Evolutionary conservation across 2,329 filamentous ascomycete species (phyloP), one percentile per base, ranked within the genome.

Genomic region (Penicillium expansum): DNA sequence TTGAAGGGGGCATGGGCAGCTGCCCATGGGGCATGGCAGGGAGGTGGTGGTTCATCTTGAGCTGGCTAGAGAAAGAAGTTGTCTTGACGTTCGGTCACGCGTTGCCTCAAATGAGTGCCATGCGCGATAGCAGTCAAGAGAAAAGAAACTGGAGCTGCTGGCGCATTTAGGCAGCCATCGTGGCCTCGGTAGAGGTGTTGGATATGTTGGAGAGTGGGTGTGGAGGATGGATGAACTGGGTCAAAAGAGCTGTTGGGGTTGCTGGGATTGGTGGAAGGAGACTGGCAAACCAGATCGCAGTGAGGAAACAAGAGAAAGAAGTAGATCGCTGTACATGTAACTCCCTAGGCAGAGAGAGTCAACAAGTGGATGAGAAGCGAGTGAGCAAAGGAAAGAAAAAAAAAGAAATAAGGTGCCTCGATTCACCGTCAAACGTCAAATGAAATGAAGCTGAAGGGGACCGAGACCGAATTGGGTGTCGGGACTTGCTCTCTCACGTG

Each of bases 1-100:
- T 76, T 24, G 77, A 74, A 62, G 76, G 75, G 54, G 79, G 78
- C 69, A 80, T 80, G 42, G 80, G 79, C 53, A 79, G 77, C 70
- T 79, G 77, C 75, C 77, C 77, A 71, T 78, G 76, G 61, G 70
- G 74, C 71, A 75, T 77, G 62, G 70, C 71, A 65, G 71, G 74
- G 63, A 76, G 66, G 68, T 77, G 74, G 64, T 76, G 75, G 67
- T 77, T 77, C 73, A 77, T 77, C 70, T 71, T 76, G 71, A 71
- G 67, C 67, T 69, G 62, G 64, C 66, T 67, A 61, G 64, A 55
- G 62, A 58, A 57, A 29, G 56, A 58, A 59, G 59, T 67, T 70
- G 70, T 66, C 69, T 72, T 70, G 65, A 72, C 67, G 59, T 71
- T 69, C 61, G 71, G 64, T 69, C 70, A 72, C 71, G 71, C 71